Percentiles rank a stretch among this genome's conserved stretches.
These are phyloP conservation scores for Aegilops speltoides DNA, from an alignment of 176 grass and related monocot species.

Conservation along the genomic window DNA sequence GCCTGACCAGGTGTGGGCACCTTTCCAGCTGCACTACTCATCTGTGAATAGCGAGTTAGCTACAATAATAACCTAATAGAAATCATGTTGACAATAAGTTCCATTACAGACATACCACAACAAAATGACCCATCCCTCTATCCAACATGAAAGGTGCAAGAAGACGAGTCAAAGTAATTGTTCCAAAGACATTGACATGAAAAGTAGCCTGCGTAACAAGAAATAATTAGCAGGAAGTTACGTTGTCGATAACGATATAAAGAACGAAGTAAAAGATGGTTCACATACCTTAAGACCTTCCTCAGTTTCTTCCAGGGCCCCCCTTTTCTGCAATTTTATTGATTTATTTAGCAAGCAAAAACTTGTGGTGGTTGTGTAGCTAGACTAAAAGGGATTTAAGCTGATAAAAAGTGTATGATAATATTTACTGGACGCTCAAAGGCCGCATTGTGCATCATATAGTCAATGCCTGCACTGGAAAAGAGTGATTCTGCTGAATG, in stretches of 20 bases:
- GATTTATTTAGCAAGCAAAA: constrained; percentile 15
- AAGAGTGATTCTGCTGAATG: constrained; percentile 80
- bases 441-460: constrained; percentile 95
- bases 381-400: neutral
- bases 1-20: constrained; percentile 84
- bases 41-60: constrained; percentile 46
- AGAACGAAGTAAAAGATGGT: constrained; percentile 19
- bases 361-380: neutral
- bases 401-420: constrained; percentile 4
- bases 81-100: neutral
- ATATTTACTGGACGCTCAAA: constrained; percentile 80
- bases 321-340: constrained; percentile 66
- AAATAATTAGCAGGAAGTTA: constrained; percentile 19
- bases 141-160: constrained; percentile 84
- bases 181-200: constrained; percentile 76
- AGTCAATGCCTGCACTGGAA: constrained; percentile 79
- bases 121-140: constrained; percentile 95
- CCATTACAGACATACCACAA: constrained; percentile 65
- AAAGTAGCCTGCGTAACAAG: constrained; percentile 56
- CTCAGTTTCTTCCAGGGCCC: constrained; percentile 88
- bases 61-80: constrained; percentile 23
- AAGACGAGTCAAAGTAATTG: constrained; percentile 81
- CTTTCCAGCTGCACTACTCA: constrained; percentile 98
- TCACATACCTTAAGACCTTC: constrained; percentile 64
- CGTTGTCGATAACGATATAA: neutral